Conservation (phyloP, 441 rosid species). For the Melastoma candidum region DNA sequence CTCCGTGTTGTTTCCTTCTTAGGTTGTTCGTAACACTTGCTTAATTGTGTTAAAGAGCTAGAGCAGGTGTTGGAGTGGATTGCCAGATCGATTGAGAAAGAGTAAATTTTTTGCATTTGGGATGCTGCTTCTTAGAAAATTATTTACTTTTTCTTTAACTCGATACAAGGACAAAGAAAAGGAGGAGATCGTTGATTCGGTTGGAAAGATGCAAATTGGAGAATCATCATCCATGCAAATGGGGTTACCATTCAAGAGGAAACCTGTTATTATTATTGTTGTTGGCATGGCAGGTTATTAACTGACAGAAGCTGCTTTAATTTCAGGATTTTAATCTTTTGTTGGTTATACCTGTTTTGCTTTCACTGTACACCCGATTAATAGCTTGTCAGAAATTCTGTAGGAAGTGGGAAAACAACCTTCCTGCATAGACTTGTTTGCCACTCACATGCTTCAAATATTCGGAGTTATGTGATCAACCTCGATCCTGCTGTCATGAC, state of each 20-base stretch:
- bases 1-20: too few species aligned
- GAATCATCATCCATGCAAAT: conserved; percentile 26
- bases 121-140: too few species aligned
- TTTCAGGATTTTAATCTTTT: background rate
- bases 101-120: too few species aligned
- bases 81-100: too few species aligned
- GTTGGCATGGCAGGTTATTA: conserved; percentile 89
- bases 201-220: conserved; percentile 48
- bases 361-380: conserved; percentile 3
- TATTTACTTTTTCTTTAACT: too few species aligned
- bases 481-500: conserved; percentile 96
- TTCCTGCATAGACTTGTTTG: conserved; percentile 78
- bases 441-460: conserved; percentile 69
- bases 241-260: conserved; percentile 58
- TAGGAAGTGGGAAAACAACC: conserved; percentile 93
- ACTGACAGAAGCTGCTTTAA: background rate
- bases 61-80: too few species aligned
- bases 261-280: conserved; percentile 76
- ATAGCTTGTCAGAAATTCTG: conserved; percentile 3
- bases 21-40: too few species aligned
- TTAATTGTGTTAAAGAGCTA: too few species aligned
- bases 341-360: background rate
- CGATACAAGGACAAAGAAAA: conserved; percentile 32
- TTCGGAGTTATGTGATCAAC: conserved; percentile 79
- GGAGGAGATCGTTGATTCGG: conserved; percentile 43